These are phyloP conservation scores for Aphanocladium album DNA, from an alignment of 2,329 filamentous ascomycete genomes.

Conservation along the genomic window DNA sequence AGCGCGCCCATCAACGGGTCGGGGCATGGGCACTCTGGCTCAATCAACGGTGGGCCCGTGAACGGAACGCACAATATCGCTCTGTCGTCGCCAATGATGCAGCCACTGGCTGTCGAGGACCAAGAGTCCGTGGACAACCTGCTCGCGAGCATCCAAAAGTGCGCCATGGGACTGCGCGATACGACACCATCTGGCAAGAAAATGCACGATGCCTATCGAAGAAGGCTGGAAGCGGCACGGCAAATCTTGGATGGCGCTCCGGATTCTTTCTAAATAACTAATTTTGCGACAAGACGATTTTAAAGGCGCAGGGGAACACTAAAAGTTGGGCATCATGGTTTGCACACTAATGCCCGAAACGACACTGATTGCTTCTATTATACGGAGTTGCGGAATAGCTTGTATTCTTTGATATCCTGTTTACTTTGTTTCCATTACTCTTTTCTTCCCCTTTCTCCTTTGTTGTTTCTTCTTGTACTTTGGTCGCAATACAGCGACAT, in stretches of 20 bases:
- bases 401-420: constrained; percentile 9
- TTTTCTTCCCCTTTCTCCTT: constrained; percentile 1
- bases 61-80: constrained; percentile 29
- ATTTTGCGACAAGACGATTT: not conserved
- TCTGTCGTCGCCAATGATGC: constrained; percentile 35
- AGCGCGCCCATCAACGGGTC: not conserved
- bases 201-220: constrained; percentile 60
- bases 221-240: constrained; percentile 70
- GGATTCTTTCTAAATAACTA: constrained; percentile 12
- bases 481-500: not conserved
- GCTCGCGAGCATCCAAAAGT: constrained; percentile 55
- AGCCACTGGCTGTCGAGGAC: constrained; percentile 49
- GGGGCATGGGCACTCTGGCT: not conserved
- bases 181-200: constrained; percentile 43
- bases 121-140: constrained; percentile 55
- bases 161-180: constrained; percentile 55
- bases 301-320: not conserved
- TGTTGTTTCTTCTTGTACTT: constrained; percentile 2
- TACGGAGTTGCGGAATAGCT: constrained; percentile 5
- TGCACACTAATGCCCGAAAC: constrained; percentile 7
- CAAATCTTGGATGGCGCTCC: constrained; percentile 63
- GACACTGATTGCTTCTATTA: constrained; percentile 9
- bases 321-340: not conserved
- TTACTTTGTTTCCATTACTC: constrained; percentile 3
- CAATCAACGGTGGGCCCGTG: not conserved